Evolutionary conservation across 257 asterid species (phyloP).

Genomic region (Striga asiatica): DNA sequence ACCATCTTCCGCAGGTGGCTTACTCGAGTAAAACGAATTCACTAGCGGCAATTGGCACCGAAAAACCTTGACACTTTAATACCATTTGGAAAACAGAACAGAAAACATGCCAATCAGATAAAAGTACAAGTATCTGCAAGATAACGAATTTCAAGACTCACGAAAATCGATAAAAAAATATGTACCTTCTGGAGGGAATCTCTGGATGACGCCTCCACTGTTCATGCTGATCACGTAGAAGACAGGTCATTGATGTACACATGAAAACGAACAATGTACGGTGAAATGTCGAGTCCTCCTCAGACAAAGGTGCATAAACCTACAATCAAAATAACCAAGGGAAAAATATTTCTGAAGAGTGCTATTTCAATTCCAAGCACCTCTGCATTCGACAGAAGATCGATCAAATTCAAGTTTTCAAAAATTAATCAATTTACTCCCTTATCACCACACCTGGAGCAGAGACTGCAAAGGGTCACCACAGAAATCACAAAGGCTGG

Average conservation of each 20-base stretch:
- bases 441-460: conserved; percentile 55
- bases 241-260: conserved; percentile 82
- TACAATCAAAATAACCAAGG: conserved; percentile 13
- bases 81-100: conserved; percentile 13
- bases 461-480: conserved; percentile 82
- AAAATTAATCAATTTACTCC: neutral
- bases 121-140: neutral
- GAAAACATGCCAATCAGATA: neutral
- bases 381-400: too few relatives aligned
- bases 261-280: conserved; percentile 63
- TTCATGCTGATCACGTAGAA: conserved; percentile 78
- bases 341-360: too few relatives aligned
- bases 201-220: conserved; percentile 72
- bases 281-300: conserved; percentile 81
- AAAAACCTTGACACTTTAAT: conserved; percentile 61
- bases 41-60: conserved; percentile 68
- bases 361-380: too few relatives aligned
- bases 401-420: too few relatives aligned
- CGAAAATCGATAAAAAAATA: neutral
- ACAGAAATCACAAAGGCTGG: conserved; percentile 67
- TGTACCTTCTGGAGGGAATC: conserved; percentile 52
- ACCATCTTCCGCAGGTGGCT: conserved; percentile 63
- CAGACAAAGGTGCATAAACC: conserved; percentile 83
- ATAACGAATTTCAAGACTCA: neutral
- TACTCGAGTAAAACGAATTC: conserved; percentile 67